These are phyloP conservation scores for Cordyceps fumosorosea DNA, from an alignment of 2,329 filamentous ascomycete species.

Conservation along the genomic window DNA sequence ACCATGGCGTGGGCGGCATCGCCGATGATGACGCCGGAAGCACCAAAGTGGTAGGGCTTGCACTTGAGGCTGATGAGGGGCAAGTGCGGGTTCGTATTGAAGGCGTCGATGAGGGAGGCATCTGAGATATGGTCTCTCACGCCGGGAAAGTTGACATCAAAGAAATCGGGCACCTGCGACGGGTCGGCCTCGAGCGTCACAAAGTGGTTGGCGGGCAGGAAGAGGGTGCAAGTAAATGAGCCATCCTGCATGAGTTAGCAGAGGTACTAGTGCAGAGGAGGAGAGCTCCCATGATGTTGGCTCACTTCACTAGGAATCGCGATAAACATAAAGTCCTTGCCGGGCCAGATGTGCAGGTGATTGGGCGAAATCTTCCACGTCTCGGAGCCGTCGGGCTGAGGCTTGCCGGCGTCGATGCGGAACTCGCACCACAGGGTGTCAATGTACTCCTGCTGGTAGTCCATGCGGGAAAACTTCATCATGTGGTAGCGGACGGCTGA, in stretches of 20 bases:
- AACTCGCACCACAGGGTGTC: slow-evolving; percentile 98
- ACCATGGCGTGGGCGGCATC: slow-evolving; percentile 98
- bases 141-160: slow-evolving; percentile 79
- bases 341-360: slow-evolving; percentile 96
- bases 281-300: neutral
- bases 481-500: slow-evolving; percentile 85
- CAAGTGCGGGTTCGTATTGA: slow-evolving; percentile 76
- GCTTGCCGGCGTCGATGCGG: slow-evolving; percentile 55
- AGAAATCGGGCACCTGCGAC: slow-evolving; percentile 60
- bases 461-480: slow-evolving; percentile 90
- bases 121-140: slow-evolving; percentile 67
- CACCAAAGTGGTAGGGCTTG: slow-evolving; percentile 73
- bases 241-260: slow-evolving; percentile 54
- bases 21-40: slow-evolving; percentile 76
- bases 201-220: slow-evolving; percentile 69
- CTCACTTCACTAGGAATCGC: slow-evolving; percentile 70
- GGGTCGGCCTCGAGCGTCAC: slow-evolving; percentile 58
- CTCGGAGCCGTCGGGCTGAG: slow-evolving; percentile 21
- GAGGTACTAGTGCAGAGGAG: neutral
- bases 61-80: slow-evolving; percentile 93
- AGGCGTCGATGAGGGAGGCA: slow-evolving; percentile 64
- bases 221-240: slow-evolving; percentile 91
- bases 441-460: slow-evolving; percentile 91
- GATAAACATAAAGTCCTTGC: slow-evolving; percentile 94
- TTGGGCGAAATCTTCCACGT: slow-evolving; percentile 80